Conservation (phyloP, 208 protist species). For the Tetramitus jugosus region DNA sequence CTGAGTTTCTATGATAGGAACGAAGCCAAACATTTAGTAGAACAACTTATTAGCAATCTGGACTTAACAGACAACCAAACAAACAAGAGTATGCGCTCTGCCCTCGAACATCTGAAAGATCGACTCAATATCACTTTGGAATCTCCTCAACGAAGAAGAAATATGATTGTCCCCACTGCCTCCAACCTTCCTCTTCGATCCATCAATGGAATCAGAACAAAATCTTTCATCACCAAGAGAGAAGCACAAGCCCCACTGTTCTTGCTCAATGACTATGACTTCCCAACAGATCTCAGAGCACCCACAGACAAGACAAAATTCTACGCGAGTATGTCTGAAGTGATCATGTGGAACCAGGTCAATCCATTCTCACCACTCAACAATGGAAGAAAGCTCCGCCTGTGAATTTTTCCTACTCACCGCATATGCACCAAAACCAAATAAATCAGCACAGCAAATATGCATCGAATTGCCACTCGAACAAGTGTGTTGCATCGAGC, state of each 20-base stretch:
- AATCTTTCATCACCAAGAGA: background rate
- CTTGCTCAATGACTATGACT: background rate
- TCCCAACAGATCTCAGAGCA: no score
- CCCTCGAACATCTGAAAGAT: background rate
- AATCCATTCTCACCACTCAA: background rate
- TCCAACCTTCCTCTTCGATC: background rate
- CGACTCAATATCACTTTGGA: background rate
- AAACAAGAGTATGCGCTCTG: no score
- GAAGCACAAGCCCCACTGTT: background rate
- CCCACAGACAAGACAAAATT: no score
- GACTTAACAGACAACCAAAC: background rate
- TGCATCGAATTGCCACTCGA: no score
- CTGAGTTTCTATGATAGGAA: background rate
- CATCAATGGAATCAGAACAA: background rate
- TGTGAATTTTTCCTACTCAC: no score
- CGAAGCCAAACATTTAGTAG: background rate
- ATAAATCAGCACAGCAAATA: no score
- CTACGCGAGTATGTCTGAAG: background rate
- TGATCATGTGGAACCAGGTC: background rate
- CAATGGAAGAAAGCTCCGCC: background rate
- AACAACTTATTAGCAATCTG: background rate
- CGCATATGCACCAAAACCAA: no score
- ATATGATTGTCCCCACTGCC: background rate
- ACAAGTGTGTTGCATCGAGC: no score
- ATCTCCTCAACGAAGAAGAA: background rate